phyloP scores from a whole-genome alignment of 2,329 filamentous ascomycete species.

The Ascochyta lentis region DNA sequence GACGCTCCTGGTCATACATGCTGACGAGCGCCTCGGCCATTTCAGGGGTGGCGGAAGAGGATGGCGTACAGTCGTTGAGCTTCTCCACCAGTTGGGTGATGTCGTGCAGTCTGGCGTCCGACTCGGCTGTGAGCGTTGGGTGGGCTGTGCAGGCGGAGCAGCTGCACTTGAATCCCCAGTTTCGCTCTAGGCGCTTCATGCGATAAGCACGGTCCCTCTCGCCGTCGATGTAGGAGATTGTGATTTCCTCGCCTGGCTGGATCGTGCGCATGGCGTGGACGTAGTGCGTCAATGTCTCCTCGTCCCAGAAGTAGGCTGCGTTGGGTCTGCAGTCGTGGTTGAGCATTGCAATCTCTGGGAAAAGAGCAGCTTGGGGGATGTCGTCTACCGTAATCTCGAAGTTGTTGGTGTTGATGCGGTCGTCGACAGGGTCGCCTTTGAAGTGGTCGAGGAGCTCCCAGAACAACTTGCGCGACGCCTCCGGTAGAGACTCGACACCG shows the following conservation, averaged over 20 bases:
- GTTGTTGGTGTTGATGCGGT: constrained; percentile 46
- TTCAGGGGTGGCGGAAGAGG: constrained; percentile 36
- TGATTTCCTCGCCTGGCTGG: constrained; percentile 51
- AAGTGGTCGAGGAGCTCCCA: constrained; percentile 42
- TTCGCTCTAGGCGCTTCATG: constrained; percentile 38
- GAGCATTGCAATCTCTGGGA: constrained; percentile 46
- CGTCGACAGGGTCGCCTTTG: constrained; percentile 41
- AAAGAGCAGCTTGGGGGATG: constrained; percentile 31
- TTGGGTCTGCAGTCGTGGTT: constrained; percentile 50
- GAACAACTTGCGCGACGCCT: constrained; percentile 27
- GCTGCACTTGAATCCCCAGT: constrained; percentile 51
- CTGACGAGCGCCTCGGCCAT: constrained; percentile 46
- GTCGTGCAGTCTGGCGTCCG: constrained; percentile 44
- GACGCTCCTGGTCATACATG: constrained; percentile 47
- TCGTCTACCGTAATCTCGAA: constrained; percentile 40
- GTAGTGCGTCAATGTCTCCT: constrained; percentile 47
- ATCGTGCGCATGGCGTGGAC: constrained; percentile 51
- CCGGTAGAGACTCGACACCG: constrained; percentile 36
- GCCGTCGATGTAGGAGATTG: constrained; percentile 53
- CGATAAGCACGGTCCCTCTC: constrained; percentile 40
- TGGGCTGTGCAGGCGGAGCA: constrained; percentile 49
- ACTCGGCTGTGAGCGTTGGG: constrained; percentile 29
- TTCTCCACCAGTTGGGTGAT: constrained; percentile 40
- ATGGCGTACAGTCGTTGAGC: constrained; percentile 39
- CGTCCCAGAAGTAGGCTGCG: constrained; percentile 52